Evolutionary conservation across 1,284 basidiomycete species (phyloP), one percentile per base, ranked within the genome.

Genomic region (Xanthoconium separans): DNA sequence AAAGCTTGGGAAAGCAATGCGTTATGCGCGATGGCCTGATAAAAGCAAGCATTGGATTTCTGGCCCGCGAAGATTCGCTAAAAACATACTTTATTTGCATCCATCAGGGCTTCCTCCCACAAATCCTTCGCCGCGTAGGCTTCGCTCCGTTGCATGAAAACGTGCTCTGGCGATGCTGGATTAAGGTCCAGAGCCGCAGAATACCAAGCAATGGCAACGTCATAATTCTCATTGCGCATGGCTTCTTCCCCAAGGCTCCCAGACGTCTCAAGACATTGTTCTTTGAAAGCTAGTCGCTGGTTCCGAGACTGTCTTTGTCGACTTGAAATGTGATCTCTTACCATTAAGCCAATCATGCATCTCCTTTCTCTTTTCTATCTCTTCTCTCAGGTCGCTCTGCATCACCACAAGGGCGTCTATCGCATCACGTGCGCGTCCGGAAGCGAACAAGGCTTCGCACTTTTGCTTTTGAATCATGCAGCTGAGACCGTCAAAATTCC

Each of bases 91-190:
- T 53, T 18, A 12, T 30, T 3, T 30, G 20, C 39, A 22, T 51
- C 51, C 40, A 2, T 6, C 18, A 42, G 8, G 10, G 40, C 51
- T n/a, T 51, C 4, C 4, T 50, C 39, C 51, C 47, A 53, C 10
- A 12, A 42, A 9, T 11, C 24, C 18, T 4, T 53, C 20, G 27
- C 47, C n/a, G 47, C 47, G 5, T 53, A 24, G 36, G 41, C 50
- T 16, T 59, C 39, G 30, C 50, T 47, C n/a, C 57, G 48, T 40
- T 56, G 50, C 31, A 42, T n/a, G 20, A 58, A 20, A 12, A 50
- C 29, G 8, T 33, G n/a, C 27, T 44, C 43, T 1, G 47, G 27
- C 1, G 37, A 50, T 30, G 15, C 22, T 29, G 43, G 49, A 31
- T 40, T 20, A 11, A 59, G 47, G 6, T 34, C 13, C 18, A 53